These are phyloP conservation scores for Phoma sp. DNA, from an alignment of 2,329 filamentous ascomycete genomes.

Conservation along the genomic window DNA sequence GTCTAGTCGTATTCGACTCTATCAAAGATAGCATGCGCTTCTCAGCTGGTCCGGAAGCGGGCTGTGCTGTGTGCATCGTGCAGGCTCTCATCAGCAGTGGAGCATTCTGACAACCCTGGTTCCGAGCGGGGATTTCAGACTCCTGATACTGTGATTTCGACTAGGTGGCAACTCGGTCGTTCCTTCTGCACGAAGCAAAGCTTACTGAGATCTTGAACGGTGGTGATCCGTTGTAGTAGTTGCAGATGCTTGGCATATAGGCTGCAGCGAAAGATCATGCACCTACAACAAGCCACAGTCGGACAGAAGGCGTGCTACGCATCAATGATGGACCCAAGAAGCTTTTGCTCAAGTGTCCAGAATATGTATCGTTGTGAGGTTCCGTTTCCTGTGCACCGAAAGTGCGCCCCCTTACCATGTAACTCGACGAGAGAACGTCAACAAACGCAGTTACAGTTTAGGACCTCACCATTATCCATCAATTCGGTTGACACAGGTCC, in stretches of 20 bases:
- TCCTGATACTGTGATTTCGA: constrained; percentile 8
- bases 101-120: constrained; percentile 25
- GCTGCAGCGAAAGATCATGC: constrained; percentile 7
- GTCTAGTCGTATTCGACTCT: constrained; percentile 23
- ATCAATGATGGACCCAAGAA: neutral
- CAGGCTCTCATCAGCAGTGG: constrained; percentile 30
- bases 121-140: constrained; percentile 33
- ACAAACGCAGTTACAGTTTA: constrained; percentile 5
- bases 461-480: constrained; percentile 29
- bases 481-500: constrained; percentile 27
- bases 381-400: neutral
- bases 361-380: neutral
- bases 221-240: constrained; percentile 9
- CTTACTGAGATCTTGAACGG: constrained; percentile 18
- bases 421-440: neutral
- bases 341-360: neutral
- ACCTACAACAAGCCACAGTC: constrained; percentile 1
- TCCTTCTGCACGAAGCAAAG: constrained; percentile 5
- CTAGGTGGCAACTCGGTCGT: constrained; percentile 6
- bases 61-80: constrained; percentile 24
- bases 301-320: neutral
- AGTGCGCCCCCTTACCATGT: neutral
- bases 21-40: constrained; percentile 22
- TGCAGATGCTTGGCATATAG: constrained; percentile 12
- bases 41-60: constrained; percentile 28